Percentiles rank a stretch among this genome's conserved stretches.
phyloP scores from a whole-genome alignment of 306 rosid genomes.

The Sicyos edulis region DNA sequence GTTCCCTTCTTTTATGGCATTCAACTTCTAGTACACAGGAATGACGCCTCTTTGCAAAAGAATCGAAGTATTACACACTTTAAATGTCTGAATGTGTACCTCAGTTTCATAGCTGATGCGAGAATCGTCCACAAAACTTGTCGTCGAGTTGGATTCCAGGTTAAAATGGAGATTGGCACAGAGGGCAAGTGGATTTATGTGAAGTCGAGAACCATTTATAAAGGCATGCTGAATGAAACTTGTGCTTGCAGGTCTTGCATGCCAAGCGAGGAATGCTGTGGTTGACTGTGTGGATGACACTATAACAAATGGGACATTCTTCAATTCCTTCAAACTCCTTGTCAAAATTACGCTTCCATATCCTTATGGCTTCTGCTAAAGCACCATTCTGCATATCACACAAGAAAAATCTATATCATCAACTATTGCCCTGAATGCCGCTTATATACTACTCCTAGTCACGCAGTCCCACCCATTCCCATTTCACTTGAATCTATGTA shows the following conservation, averaged over 20 bases:
- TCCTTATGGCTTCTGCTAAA: constrained; percentile 84
- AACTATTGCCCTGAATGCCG: not conserved
- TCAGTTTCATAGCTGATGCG: not conserved
- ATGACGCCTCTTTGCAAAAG: not conserved
- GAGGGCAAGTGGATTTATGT: constrained; percentile 90
- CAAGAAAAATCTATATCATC: constrained; percentile 24
- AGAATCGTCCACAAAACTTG: constrained; percentile 13
- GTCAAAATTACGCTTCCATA: constrained; percentile 90
- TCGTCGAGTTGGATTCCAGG: not conserved
- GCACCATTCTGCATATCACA: constrained; percentile 87
- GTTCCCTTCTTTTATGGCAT: not conserved
- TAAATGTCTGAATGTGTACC: constrained; percentile 7
- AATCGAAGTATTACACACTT: not conserved
- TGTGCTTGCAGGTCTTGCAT: constrained; percentile 98
- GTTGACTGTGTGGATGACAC: constrained; percentile 88
- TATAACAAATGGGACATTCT: constrained; percentile 96
- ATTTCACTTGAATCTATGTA: not conserved
- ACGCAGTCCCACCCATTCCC: not conserved
- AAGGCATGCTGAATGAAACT: constrained; percentile 92
- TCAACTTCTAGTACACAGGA: not conserved
- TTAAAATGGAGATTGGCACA: constrained; percentile 93
- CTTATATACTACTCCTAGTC: constrained; percentile 3
- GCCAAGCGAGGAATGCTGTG: constrained; percentile 88
- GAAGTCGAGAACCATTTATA: constrained; percentile 95
- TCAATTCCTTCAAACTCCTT: constrained; percentile 98